These are phyloP conservation scores for Candida frijolesensis DNA, from an alignment of 1,139 yeast species.

Conservation along the genomic window DNA sequence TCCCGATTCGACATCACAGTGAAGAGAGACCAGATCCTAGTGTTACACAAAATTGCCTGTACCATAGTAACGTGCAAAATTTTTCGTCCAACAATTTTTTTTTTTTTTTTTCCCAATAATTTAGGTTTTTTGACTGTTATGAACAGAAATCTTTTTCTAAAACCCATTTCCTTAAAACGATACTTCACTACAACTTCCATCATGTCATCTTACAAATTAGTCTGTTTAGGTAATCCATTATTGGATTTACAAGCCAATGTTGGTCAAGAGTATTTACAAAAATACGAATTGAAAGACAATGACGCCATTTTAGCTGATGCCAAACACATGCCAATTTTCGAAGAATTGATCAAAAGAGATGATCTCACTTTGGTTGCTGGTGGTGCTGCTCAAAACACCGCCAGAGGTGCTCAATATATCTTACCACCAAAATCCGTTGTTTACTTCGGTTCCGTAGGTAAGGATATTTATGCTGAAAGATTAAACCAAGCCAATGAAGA, in stretches of 20 bases:
- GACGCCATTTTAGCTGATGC: conserved; percentile 94
- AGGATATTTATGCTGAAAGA: conserved; percentile 83
- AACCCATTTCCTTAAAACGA: background rate
- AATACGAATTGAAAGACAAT: conserved; percentile 84
- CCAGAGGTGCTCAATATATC: conserved; percentile 96
- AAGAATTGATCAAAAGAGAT: conserved; percentile 66
- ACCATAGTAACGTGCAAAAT: background rate
- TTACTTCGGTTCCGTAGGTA: conserved; percentile 96
- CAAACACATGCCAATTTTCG: conserved; percentile 82
- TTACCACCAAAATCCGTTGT: conserved; percentile 82
- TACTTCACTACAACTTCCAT: conserved; percentile 3
- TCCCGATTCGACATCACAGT: too few relatives aligned
- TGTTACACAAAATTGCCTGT: background rate
- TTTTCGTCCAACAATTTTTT: conserved; percentile 4
- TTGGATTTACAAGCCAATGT: conserved; percentile 88
- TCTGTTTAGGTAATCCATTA: conserved; percentile 63
- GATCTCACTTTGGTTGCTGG: conserved; percentile 86
- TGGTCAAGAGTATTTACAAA: conserved; percentile 64
- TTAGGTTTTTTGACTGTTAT: background rate
- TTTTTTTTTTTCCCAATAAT: background rate
- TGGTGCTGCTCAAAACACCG: conserved; percentile 99
- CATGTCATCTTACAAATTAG: conserved; percentile 45
- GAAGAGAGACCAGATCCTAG: background rate
- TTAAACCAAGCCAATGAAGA: conserved; percentile 78
- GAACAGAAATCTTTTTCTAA: background rate